Conservation (phyloP, 371 early-diverging fungal genomes). For the Rhizopus delemar region DNA sequence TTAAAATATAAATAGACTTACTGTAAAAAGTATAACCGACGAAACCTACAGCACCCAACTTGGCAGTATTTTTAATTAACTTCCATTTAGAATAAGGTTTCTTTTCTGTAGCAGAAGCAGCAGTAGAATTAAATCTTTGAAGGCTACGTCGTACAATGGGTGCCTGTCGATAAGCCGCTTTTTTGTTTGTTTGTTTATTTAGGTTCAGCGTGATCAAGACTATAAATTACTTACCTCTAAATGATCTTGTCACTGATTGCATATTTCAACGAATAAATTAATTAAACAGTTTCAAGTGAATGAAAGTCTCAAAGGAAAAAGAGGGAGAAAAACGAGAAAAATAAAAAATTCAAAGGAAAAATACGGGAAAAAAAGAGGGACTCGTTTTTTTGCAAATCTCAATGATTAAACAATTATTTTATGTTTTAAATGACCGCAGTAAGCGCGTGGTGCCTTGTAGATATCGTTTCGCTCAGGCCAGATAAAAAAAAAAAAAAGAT, state of each 20-base stretch:
- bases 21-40: constrained; percentile 24
- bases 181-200: no score
- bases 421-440: no score
- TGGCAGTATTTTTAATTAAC: constrained; percentile 11
- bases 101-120: constrained; percentile 8
- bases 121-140: constrained; percentile 25
- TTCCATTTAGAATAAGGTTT: constrained; percentile 24
- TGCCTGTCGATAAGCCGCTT: constrained; percentile 20
- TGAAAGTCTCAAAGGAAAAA: no score
- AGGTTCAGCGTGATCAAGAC: background rate
- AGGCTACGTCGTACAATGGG: constrained; percentile 25
- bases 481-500: no score
- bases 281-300: no score
- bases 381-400: no score
- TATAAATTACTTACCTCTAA: constrained; percentile 10
- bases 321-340: no score
- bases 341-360: no score
- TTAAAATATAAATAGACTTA: constrained; percentile 2
- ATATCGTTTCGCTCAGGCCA: no score
- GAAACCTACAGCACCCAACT: constrained; percentile 22
- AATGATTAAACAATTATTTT: no score
- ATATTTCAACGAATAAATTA: background rate
- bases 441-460: no score
- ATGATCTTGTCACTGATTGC: constrained; percentile 12
- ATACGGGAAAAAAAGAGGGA: no score